These are phyloP conservation scores for Pneumocystis sp. DNA, from an alignment of 1,139 yeast species.

Conservation along the genomic window DNA sequence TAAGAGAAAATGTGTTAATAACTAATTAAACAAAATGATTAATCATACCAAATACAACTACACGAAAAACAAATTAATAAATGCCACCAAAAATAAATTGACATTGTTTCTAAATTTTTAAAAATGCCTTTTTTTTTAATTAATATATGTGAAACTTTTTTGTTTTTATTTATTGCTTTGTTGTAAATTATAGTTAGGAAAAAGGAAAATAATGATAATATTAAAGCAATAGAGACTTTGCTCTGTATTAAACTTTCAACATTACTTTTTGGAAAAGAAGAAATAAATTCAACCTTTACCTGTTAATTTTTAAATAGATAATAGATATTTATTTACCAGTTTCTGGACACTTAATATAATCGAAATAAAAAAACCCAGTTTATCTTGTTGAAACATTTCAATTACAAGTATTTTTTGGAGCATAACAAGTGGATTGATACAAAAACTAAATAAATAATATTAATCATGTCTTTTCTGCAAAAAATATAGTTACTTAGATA, in stretches of 20 bases:
- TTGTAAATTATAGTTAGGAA: not conserved
- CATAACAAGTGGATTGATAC: not conserved
- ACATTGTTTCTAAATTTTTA: not conserved
- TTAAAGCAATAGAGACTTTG: not conserved
- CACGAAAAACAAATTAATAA: not conserved
- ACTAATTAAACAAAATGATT: not conserved
- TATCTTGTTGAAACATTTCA: not conserved
- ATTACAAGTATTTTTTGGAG: not conserved
- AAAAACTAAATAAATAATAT: not conserved
- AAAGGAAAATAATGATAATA: not conserved
- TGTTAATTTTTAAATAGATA: not conserved
- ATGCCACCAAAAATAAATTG: not conserved
- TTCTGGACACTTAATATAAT: not conserved
- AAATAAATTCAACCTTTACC: not conserved
- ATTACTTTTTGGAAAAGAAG: not conserved
- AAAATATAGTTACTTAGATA: not conserved
- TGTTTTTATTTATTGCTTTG: not conserved
- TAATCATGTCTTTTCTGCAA: not conserved
- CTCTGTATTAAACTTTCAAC: not conserved
- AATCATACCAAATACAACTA: not conserved
- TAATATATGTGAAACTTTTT: not conserved
- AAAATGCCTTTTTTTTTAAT: not conserved
- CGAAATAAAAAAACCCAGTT: not conserved
- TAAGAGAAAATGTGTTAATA: not conserved
- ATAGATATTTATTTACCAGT: not conserved